These are phyloP conservation scores for Drosera spatulata DNA, from an alignment of 179 eudicot species.

Conservation along the genomic window DNA sequence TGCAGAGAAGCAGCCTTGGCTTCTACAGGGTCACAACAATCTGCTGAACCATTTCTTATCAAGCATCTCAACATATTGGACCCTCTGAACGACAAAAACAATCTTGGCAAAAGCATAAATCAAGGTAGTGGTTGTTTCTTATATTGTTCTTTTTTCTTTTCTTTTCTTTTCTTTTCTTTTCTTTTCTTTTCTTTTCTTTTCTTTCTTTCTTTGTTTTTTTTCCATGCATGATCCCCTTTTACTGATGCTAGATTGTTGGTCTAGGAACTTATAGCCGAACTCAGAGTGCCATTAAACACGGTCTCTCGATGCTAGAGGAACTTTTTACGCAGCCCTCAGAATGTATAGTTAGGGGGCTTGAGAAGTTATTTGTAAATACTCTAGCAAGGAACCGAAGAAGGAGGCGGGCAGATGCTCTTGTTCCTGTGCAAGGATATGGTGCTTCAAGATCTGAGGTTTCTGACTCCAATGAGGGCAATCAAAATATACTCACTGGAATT, in stretches of 20 bases:
- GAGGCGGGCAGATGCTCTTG: slow-evolving; percentile 20
- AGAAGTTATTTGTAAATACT: slow-evolving; percentile 26
- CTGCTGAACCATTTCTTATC: slow-evolving; percentile 14
- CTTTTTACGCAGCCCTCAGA: slow-evolving; percentile 17
- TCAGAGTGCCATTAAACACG: slow-evolving; percentile 27
- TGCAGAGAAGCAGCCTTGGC: slow-evolving; percentile 16
- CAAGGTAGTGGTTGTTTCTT: slow-evolving; percentile 15
- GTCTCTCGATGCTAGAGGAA: slow-evolving; percentile 18
- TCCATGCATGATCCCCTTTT: too few species aligned
- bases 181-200: too few species aligned
- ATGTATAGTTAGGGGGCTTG: slow-evolving; percentile 17
- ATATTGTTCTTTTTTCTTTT: too few species aligned
- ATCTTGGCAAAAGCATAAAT: slow-evolving; percentile 39
- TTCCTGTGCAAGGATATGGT: slow-evolving; percentile 18
- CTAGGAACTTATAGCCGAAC: slow-evolving; percentile 33
- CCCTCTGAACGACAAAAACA: slow-evolving; percentile 39
- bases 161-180: too few species aligned
- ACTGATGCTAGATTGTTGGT: background rate
- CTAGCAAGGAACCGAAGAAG: slow-evolving; percentile 22
- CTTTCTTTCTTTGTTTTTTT: too few species aligned
- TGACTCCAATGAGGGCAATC: slow-evolving; percentile 8
- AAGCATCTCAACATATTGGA: slow-evolving; percentile 44
- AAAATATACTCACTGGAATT: slow-evolving; percentile 18
- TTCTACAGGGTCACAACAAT: slow-evolving; percentile 5
- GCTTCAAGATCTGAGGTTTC: slow-evolving; percentile 7